Evolutionary conservation across 306 rosid genomes (phyloP).

Genomic region (Vicia villosa): DNA sequence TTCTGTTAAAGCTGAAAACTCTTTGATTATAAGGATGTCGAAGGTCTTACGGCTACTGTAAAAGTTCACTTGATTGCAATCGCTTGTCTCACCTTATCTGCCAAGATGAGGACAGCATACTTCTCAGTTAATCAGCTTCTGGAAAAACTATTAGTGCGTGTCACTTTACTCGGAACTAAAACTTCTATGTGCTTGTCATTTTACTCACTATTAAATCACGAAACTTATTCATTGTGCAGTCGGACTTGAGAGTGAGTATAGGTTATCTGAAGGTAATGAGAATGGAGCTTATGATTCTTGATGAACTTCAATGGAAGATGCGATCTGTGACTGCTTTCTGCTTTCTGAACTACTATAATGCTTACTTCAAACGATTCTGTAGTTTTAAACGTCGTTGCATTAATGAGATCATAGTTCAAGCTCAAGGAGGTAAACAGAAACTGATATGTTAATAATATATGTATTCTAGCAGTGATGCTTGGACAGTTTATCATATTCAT

Average conservation of each 20-base stretch:
- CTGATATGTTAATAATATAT: neutral
- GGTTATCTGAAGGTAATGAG: neutral
- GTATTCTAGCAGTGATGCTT: neutral
- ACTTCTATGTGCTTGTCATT: neutral
- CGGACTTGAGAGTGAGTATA: neutral
- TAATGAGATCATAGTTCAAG: constrained; percentile 36
- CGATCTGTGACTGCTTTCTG: constrained; percentile 23
- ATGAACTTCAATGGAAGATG: constrained; percentile 24
- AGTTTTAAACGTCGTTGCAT: constrained; percentile 31
- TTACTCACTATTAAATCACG: neutral
- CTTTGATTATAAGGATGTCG: too few species aligned
- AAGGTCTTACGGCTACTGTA: neutral
- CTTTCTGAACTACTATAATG: constrained; percentile 29
- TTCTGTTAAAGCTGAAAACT: too few species aligned
- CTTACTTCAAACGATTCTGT: neutral
- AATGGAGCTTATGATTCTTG: constrained; percentile 30
- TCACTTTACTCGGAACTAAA: neutral
- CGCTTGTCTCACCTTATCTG: constrained; percentile 20
- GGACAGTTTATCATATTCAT: neutral
- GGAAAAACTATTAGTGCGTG: neutral
- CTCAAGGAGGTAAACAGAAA: constrained; percentile 32
- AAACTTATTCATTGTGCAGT: neutral
- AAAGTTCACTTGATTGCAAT: constrained; percentile 7
- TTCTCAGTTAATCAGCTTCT: neutral
- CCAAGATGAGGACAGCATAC: constrained; percentile 17